phyloP scores from a whole-genome alignment of 306 rosid species.

The Rubus idaeus region DNA sequence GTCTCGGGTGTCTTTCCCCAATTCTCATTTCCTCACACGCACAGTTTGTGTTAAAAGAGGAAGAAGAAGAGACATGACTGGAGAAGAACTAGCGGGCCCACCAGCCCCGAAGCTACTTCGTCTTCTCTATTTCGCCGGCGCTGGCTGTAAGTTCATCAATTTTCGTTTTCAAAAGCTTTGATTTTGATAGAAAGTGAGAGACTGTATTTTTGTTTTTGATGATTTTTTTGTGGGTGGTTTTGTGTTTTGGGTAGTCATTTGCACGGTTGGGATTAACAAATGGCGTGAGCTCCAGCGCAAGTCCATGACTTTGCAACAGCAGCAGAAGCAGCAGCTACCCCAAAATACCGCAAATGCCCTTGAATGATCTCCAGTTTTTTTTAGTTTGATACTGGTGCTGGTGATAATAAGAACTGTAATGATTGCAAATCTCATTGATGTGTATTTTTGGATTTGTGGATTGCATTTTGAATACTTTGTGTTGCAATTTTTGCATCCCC shows the following conservation, averaged over 20 bases:
- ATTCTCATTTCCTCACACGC: not conserved
- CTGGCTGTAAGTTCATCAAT: slow-evolving; percentile 53
- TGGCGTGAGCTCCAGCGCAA: slow-evolving; percentile 57
- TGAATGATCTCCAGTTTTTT: slow-evolving; percentile 24
- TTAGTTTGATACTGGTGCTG: not conserved
- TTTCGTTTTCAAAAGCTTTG: not conserved
- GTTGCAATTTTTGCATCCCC: not conserved
- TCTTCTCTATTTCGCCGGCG: slow-evolving; percentile 66
- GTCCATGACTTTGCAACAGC: slow-evolving; percentile 28
- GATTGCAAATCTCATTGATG: not conserved
- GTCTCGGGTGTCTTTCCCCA: no score
- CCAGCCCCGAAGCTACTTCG: slow-evolving; percentile 79
- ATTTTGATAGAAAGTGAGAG: not conserved
- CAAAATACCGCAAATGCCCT: slow-evolving; percentile 33
- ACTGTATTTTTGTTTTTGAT: not conserved
- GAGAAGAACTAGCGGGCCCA: slow-evolving; percentile 83
- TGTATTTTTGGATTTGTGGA: not conserved
- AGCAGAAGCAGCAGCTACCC: slow-evolving; percentile 23
- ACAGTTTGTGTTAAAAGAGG: not conserved
- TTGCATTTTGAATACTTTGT: not conserved
- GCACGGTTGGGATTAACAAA: slow-evolving; percentile 52
- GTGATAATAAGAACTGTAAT: not conserved
- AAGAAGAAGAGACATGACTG: slow-evolving; percentile 44
- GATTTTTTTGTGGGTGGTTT: not conserved
- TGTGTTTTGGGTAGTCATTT: slow-evolving; percentile 37